Percentiles rank a stretch among this genome's conserved stretches.
These are phyloP conservation scores for Lactarius vividus DNA, from an alignment of 768 basidiomycete species.

Conservation along the genomic window DNA sequence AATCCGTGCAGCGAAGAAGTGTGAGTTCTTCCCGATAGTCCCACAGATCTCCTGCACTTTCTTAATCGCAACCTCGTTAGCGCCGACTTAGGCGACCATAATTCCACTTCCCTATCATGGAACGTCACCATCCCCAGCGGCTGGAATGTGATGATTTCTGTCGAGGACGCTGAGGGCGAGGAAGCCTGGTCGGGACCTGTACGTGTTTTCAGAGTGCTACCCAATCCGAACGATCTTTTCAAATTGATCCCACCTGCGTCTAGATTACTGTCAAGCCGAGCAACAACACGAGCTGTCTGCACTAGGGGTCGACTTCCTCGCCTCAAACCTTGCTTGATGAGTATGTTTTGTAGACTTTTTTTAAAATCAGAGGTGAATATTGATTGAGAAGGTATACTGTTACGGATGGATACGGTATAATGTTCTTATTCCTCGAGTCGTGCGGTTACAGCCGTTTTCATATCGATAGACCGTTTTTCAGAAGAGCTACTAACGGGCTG, in stretches of 20 bases:
- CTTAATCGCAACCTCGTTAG: slow-evolving; percentile 36
- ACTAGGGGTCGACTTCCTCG: too few relatives aligned
- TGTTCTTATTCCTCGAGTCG: too few relatives aligned
- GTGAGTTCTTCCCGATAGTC: slow-evolving; percentile 40
- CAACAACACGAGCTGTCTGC: slow-evolving; percentile 41
- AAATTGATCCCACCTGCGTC: background rate
- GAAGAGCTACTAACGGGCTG: too few relatives aligned
- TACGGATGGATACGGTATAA: too few relatives aligned
- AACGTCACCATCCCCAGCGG: slow-evolving; percentile 46
- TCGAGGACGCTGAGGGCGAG: slow-evolving; percentile 50
- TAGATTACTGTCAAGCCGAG: slow-evolving; percentile 40
- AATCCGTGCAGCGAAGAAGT: slow-evolving; percentile 59
- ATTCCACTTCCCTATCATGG: slow-evolving; percentile 45
- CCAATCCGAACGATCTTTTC: background rate
- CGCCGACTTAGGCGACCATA: slow-evolving; percentile 53
- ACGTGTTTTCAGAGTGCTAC: background rate
- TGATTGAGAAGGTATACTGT: too few relatives aligned
- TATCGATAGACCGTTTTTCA: too few relatives aligned
- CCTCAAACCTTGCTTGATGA: too few relatives aligned
- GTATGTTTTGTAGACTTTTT: too few relatives aligned
- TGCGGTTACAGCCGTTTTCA: too few relatives aligned
- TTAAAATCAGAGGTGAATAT: too few relatives aligned
- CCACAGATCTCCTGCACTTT: background rate
- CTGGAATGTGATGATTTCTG: slow-evolving; percentile 47
- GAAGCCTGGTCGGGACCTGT: slow-evolving; percentile 54